These are phyloP conservation scores for Quercus berberidifolia DNA, from an alignment of 306 rosid species.

Conservation along the genomic window DNA sequence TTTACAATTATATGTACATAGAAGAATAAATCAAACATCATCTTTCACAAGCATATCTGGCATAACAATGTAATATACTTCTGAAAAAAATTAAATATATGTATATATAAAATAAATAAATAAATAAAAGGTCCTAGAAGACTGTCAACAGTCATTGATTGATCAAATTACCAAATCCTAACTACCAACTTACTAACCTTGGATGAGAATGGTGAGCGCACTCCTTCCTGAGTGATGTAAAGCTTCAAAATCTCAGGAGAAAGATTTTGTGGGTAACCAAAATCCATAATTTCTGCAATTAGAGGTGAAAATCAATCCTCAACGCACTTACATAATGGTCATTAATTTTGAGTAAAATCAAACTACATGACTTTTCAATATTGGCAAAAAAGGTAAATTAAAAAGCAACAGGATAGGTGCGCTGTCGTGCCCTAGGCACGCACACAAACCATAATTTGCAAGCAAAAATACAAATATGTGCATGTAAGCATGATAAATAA, in stretches of 20 bases:
- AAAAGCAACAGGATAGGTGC: not conserved
- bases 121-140: not conserved
- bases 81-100: not conserved
- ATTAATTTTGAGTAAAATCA: constrained; percentile 4
- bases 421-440: not conserved
- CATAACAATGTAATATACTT: not conserved
- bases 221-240: constrained; percentile 97
- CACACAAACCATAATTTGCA: not conserved
- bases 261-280: constrained; percentile 97
- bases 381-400: not conserved
- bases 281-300: constrained; percentile 94
- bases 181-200: constrained; percentile 69
- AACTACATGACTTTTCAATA: not conserved
- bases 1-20: not conserved
- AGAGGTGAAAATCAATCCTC: constrained; percentile 14
- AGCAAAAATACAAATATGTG: not conserved
- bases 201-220: constrained; percentile 96
- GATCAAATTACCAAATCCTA: not conserved
- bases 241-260: constrained; percentile 96
- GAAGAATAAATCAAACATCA: not conserved
- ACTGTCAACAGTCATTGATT: not conserved
- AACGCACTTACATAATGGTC: constrained; percentile 16
- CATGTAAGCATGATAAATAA: not conserved
- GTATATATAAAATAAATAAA: not conserved
- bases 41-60: constrained; percentile 3